These are phyloP conservation scores for Arthromyces matolae DNA, from an alignment of 768 basidiomycete species.

Conservation along the genomic window DNA sequence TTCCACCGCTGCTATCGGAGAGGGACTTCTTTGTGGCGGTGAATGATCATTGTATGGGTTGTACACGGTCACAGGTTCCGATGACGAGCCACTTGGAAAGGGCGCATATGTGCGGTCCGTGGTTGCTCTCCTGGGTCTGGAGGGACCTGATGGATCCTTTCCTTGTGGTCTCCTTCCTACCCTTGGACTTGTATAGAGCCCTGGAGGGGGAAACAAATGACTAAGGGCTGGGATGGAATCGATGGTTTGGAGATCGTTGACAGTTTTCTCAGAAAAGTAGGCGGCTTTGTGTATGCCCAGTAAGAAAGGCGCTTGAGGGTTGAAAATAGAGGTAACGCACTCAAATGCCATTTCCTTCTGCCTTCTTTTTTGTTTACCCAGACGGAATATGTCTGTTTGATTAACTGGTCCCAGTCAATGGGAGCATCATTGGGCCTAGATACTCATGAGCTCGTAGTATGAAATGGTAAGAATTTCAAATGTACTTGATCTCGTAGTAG, in stretches of 20 bases:
- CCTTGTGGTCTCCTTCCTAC: conserved; percentile 45
- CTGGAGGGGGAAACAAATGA: conserved; percentile 62
- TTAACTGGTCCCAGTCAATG: conserved; percentile 55
- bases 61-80: conserved; percentile 37
- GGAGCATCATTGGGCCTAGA: conserved; percentile 6
- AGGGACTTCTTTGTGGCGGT: background rate
- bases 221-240: conserved; percentile 60
- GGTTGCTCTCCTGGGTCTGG: background rate
- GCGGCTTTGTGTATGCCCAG: conserved; percentile 47
- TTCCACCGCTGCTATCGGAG: background rate
- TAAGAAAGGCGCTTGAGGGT: conserved; percentile 1
- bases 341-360: conserved; percentile 78
- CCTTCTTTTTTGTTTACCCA: conserved; percentile 67
- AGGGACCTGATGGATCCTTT: conserved; percentile 40
- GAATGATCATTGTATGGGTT: conserved; percentile 30
- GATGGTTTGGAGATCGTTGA: conserved; percentile 67
- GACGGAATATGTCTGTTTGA: conserved; percentile 84
- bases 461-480: no score
- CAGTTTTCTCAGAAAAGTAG: conserved; percentile 76
- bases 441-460: no score
- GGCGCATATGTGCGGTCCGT: conserved; percentile 5
- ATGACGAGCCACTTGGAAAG: conserved; percentile 9
- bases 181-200: conserved; percentile 65
- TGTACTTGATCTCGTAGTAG: conserved; percentile 70
- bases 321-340: conserved; percentile 38